Evolutionary conservation across 352 stramenopile genomes (phyloP), one percentile per base, ranked within the genome.

Genomic region (Pythium monospermum): DNA sequence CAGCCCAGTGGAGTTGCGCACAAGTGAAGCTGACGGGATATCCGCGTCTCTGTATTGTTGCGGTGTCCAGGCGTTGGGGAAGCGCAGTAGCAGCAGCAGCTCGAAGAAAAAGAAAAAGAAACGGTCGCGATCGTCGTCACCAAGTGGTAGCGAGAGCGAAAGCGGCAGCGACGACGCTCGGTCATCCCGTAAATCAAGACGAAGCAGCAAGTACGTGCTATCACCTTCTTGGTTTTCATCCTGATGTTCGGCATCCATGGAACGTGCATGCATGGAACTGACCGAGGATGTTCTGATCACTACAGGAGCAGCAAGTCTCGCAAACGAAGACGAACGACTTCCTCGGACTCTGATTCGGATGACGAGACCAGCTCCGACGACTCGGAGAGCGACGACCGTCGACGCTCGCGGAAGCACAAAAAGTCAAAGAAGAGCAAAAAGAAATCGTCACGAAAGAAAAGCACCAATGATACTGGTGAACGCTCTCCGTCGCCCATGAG

Each of bases 31-130:
- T 15, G 19, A 12, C 39, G 5, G 28, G 27, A 12, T n/a, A 31
- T 22, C 25, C 30, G n/a, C 18, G 5, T 18, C 41, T 12, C 16
- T 16, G 6, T 2, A n/a, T 8, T 26, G 21, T 4, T 48, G 19
- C 16, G 19, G 30, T 22, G 6, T 85, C 15, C 59, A 85, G 60
- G 76, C 76, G 54, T 73, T 94, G 2, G 70, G 65, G 10, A 91
- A 90, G 66, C 47, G 59, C 28, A 59, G 70, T 41, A 54, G 55
- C 6, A 66, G 72, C 28, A 76, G 68, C 41, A 83, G 76, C 43
- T 63, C 57, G 23, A 96, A 87, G 40, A 95, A 87, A 61, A 78
- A 75, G 27, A 93, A 91, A 63, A 92, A 92, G 47, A 74, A 75
- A 61, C 79, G 68, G 33, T 81, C 75, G 15, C 56, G 63, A 33